phyloP scores from a whole-genome alignment of 352 stramenopile species.

The Pythium myriotylum region DNA sequence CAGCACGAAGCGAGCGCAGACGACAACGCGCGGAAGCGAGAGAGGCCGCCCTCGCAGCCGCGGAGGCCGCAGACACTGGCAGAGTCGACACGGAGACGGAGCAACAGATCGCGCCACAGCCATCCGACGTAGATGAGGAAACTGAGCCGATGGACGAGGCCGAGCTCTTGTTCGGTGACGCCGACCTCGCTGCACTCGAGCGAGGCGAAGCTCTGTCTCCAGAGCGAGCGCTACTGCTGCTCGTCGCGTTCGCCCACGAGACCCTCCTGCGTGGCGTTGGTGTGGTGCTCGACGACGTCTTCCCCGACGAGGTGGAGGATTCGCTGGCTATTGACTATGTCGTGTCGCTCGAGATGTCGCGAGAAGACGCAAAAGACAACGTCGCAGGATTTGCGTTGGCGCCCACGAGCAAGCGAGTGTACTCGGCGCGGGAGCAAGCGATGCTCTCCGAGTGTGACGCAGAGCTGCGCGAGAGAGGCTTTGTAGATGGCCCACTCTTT shows the following conservation, averaged over 20 bases:
- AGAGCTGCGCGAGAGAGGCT: constrained; percentile 16
- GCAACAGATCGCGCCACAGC: background rate
- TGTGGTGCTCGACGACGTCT: constrained; percentile 66
- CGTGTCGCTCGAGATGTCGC: constrained; percentile 47
- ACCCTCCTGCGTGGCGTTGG: constrained; percentile 55
- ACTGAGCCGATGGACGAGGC: constrained; percentile 28
- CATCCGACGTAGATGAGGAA: constrained; percentile 8
- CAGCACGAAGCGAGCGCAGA: background rate
- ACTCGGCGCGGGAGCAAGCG: constrained; percentile 59
- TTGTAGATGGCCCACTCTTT: background rate
- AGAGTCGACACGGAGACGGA: constrained; percentile 10
- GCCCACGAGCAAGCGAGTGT: constrained; percentile 41
- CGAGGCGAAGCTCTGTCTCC: constrained; percentile 35
- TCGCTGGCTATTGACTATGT: constrained; percentile 52
- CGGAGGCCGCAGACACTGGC: constrained; percentile 7
- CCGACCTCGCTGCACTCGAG: constrained; percentile 40
- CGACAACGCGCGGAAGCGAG: constrained; percentile 2
- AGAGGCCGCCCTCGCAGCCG: background rate
- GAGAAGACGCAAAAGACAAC: constrained; percentile 40
- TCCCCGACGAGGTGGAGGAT: constrained; percentile 44
- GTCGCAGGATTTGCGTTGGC: constrained; percentile 38
- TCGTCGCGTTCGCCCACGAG: constrained; percentile 41
- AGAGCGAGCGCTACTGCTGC: constrained; percentile 34
- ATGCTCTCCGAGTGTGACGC: constrained; percentile 36
- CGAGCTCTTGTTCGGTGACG: constrained; percentile 40